Evolutionary conservation across 225 moss, liverwort and hornwort genomes (phyloP).

Genomic region (Pseudoscleropodium purum): DNA sequence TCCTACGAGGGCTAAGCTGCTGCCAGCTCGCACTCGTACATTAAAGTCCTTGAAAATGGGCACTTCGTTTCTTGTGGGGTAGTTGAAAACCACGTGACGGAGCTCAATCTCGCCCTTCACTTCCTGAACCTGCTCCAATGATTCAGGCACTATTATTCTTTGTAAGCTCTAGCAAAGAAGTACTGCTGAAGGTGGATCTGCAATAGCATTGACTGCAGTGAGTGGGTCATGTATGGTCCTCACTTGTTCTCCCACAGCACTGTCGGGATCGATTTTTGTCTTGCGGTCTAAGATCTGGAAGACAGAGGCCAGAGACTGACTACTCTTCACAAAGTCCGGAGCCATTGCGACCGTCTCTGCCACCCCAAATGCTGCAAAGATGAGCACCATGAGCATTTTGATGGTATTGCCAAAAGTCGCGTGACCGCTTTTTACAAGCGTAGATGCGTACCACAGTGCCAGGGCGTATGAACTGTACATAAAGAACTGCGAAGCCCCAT

Average conservation of each 20-base stretch:
- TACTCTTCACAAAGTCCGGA: conserved; percentile 41
- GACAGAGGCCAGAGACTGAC: conserved; percentile 33
- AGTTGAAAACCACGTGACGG: conserved; percentile 21
- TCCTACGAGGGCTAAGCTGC: conserved; percentile 39
- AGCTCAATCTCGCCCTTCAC: conserved; percentile 39
- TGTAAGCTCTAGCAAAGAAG: not conserved
- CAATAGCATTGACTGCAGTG: not conserved
- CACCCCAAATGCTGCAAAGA: conserved; percentile 45
- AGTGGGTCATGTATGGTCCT: not conserved
- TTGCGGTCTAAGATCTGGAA: conserved; percentile 35
- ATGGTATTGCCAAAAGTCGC: conserved; percentile 43
- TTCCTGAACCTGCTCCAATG: conserved; percentile 20
- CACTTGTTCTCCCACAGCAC: conserved; percentile 18
- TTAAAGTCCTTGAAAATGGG: conserved; percentile 29
- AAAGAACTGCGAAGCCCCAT: conserved; percentile 39
- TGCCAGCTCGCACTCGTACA: conserved; percentile 17
- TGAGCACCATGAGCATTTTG: conserved; percentile 55
- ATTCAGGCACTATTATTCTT: not conserved
- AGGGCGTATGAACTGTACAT: conserved; percentile 45
- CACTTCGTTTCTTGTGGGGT: conserved; percentile 25
- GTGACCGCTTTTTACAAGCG: conserved; percentile 30
- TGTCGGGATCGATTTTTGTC: conserved; percentile 31
- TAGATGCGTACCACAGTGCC: conserved; percentile 47
- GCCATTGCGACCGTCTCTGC: conserved; percentile 47
- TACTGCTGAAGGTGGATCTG: not conserved